Base-by-base conservation (phyloP, 768 basidiomycete species). In the Pleurotus ostreatus region DNA sequence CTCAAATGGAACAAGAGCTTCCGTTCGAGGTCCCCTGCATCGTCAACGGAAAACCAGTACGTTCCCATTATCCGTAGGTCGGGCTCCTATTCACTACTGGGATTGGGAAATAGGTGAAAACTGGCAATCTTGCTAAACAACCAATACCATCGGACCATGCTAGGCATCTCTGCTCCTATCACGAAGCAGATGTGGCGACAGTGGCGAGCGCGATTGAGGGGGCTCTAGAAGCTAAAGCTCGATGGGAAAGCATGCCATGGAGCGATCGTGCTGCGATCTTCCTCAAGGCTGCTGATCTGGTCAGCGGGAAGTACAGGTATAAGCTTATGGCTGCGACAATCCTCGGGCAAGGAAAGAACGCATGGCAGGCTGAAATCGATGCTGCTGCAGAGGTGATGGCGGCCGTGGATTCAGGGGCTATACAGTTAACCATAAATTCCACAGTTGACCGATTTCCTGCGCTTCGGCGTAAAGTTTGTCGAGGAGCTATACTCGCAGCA, bases 351-450 rank as follows among this genome's bases (percentile, higher is more conserved):
- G 97, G 97, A 41, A 99, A 99, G 84, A 99, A 98, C 68, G 88
- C 81, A 13, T 99, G 97, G 97, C 97, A 99, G 75, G 97, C 97
- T 13, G 97, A 99, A 79, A 98, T 99, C 60, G 97, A 99, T 70
- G 93, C 97, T 55, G 97, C 94, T 15, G 96, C 97, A 3, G 97
- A 99, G 87, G 93, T 92, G 56, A 43, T 81, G 57, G 46, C 26
- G n/a, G 20, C 30, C 15, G 25, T 48, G 23, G 1, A 37, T 4
- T 23, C 39, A 13, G 45, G 15, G 47, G 22, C 26, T 59, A 40
- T 43, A 25, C 5, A 16, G 49, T 60, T 38, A 63, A 53, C 37
- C 49, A 25, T 38, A 22, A 20, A 41, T 41, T 22, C 60, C 37
- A 16, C 63, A 85, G 94, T 75, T 98, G 55, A 70, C 81, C 37